phyloP scores from a whole-genome alignment of 169 alveolate genomes.

The Eimeria tenella region DNA sequence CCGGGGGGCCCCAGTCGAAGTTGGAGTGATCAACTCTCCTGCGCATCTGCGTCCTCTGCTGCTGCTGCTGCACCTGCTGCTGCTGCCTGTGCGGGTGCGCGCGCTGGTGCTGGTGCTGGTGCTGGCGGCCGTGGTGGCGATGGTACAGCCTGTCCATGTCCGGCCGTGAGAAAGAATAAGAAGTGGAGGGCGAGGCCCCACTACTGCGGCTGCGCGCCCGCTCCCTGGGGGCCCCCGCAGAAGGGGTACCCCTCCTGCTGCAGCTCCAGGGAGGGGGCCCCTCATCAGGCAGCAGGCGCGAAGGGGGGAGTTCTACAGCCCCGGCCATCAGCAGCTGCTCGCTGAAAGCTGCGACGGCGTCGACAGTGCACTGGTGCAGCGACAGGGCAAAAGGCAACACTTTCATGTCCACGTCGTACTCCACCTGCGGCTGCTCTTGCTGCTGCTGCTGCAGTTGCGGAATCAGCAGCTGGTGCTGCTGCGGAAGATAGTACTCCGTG shows the following conservation, averaged over 20 bases:
- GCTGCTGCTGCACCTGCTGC: conserved; percentile 13
- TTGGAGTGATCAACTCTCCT: background rate
- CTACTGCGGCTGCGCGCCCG: background rate
- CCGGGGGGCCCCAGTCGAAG: conserved; percentile 34
- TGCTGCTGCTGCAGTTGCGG: conserved; percentile 36
- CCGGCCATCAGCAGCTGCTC: conserved; percentile 11
- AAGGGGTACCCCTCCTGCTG: background rate
- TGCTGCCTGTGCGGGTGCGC: background rate
- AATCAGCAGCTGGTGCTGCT: background rate
- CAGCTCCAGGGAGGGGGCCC: background rate
- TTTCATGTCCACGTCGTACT: conserved; percentile 27
- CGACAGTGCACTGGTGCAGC: conserved; percentile 30
- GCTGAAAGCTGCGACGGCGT: background rate
- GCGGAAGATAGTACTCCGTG: background rate
- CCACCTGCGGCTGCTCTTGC: conserved; percentile 19
- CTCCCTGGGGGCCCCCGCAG: background rate
- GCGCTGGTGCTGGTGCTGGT: background rate
- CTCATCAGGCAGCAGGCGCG: conserved; percentile 1
- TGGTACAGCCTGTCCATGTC: background rate
- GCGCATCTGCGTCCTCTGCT: background rate
- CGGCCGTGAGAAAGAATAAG: background rate
- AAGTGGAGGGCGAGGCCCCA: background rate
- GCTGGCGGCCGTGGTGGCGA: background rate
- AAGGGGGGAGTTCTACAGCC: conserved; percentile 1
- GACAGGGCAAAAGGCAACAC: conserved; percentile 40